Evolutionary conservation across 2,329 filamentous ascomycete species (phyloP), one percentile per base, ranked within the genome.

Genomic region (Epichloe amarillans): DNA sequence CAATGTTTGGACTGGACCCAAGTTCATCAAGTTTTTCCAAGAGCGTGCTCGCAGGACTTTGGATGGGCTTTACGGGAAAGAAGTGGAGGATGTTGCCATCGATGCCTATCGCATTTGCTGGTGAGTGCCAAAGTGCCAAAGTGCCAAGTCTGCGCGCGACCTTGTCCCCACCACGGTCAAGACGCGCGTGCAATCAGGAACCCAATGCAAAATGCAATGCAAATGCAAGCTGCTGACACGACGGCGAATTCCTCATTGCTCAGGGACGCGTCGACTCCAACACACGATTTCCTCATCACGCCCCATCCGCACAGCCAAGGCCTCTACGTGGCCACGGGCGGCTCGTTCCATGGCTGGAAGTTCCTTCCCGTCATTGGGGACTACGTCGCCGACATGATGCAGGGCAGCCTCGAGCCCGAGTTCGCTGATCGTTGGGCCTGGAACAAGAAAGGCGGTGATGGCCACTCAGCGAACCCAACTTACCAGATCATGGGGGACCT

Each of bases 291-390:
- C 57, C 67, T 84, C 49, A 75, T 84, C 57, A 72, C 73, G 7
- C 72, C 77, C 2, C 69, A 78, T 53, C 62, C 69, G 5, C 64
- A 70, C 56, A 79, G 54, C 52, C 57, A 60, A 39, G 77, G 77
- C 52, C 62, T 84, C 14, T 82, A 75, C 61, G 61, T 85, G 23
- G 80, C 80, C 0, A 76, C 75, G 0, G 80, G 77, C 12, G 80
- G 81, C 1, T 82, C 78, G 12, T 81, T 83, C 55, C 80, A 84
- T 59, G 74, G 75, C 33, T 83, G 76, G 73, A 83, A 84, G 61
- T 82, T 84, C 58, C 66, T 84, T 26, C 80, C 80, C 1, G 75
- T 75, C 23, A 75, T 82, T 55, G 80, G 80, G 3, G 73, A 76
- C 52, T 83, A 83, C 61, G 68, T 80, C 51, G 66, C 70, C 33